phyloP scores from a whole-genome alignment of 371 early-diverging fungal genomes.

The Syncephalastrum monosporum region DNA sequence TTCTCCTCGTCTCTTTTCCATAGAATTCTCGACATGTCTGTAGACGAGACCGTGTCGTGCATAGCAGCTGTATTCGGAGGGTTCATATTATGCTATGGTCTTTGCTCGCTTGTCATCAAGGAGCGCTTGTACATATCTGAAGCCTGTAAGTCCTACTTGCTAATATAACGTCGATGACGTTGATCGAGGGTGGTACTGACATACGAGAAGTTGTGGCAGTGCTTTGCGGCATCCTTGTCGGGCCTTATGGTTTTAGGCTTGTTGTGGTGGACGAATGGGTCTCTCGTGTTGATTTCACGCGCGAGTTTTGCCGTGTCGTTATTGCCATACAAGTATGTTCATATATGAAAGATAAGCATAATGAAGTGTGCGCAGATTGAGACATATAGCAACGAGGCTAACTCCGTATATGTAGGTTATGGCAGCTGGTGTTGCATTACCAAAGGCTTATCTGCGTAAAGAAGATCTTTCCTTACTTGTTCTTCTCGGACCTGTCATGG shows the following conservation, averaged over 20 bases:
- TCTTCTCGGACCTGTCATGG: constrained; percentile 77
- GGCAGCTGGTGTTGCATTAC: constrained; percentile 50
- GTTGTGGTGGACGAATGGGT: constrained; percentile 24
- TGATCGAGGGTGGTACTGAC: not conserved
- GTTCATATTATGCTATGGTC: constrained; percentile 76
- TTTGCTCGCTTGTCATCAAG: constrained; percentile 82
- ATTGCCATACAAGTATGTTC: constrained; percentile 59
- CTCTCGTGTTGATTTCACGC: constrained; percentile 21
- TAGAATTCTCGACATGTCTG: too few relatives aligned
- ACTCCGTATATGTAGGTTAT: constrained; percentile 9
- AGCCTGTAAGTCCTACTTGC: constrained; percentile 51
- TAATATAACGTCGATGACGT: not conserved
- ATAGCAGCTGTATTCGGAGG: constrained; percentile 59
- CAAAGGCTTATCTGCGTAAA: constrained; percentile 50
- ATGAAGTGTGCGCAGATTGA: not conserved
- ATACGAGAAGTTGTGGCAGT: constrained; percentile 64
- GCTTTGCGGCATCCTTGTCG: constrained; percentile 77
- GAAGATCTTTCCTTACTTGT: constrained; percentile 59
- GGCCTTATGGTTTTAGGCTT: constrained; percentile 50
- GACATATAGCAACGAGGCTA: not conserved
- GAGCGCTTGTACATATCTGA: constrained; percentile 86
- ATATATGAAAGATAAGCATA: not conserved
- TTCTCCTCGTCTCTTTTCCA: too few relatives aligned
- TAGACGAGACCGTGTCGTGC: constrained; percentile 22
- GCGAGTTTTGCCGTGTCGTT: constrained; percentile 66